These are phyloP conservation scores for Lupinus albus DNA, from an alignment of 306 rosid species.

Conservation along the genomic window DNA sequence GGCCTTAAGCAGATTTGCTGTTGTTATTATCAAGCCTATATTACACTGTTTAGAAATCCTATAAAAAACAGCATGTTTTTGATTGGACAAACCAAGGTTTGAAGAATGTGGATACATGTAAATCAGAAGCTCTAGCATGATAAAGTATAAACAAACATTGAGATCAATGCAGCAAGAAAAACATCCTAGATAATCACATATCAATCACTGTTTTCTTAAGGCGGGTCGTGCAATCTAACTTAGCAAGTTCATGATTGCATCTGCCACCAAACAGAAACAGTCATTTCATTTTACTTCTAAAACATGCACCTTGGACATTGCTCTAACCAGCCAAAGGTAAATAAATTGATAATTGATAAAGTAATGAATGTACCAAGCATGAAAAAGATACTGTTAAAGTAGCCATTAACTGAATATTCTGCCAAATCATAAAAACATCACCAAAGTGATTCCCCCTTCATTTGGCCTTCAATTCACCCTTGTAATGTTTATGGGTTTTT, in stretches of 20 bases:
- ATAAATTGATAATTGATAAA: too few relatives aligned
- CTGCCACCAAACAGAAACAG: not conserved
- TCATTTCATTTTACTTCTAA: not conserved
- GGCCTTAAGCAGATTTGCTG: not conserved
- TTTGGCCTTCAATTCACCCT: too few relatives aligned
- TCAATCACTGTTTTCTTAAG: not conserved
- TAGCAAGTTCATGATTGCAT: not conserved
- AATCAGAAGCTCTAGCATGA: not conserved
- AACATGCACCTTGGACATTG: not conserved
- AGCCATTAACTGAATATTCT: too few relatives aligned
- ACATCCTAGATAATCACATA: not conserved
- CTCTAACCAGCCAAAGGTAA: too few relatives aligned
- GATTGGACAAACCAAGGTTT: not conserved
- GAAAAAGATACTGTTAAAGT: too few relatives aligned
- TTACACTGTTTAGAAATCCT: not conserved
- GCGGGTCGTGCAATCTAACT: not conserved
- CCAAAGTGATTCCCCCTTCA: too few relatives aligned
- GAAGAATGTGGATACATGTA: not conserved
- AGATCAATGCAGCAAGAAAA: not conserved
- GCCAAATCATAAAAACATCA: too few relatives aligned
- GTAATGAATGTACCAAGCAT: not conserved
- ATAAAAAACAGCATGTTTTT: not conserved
- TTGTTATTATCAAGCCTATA: not conserved
- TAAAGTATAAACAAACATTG: not conserved
- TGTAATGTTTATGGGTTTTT: too few relatives aligned